Conservation (phyloP, 1,284 basidiomycete species). For the Waitea zeae region DNA sequence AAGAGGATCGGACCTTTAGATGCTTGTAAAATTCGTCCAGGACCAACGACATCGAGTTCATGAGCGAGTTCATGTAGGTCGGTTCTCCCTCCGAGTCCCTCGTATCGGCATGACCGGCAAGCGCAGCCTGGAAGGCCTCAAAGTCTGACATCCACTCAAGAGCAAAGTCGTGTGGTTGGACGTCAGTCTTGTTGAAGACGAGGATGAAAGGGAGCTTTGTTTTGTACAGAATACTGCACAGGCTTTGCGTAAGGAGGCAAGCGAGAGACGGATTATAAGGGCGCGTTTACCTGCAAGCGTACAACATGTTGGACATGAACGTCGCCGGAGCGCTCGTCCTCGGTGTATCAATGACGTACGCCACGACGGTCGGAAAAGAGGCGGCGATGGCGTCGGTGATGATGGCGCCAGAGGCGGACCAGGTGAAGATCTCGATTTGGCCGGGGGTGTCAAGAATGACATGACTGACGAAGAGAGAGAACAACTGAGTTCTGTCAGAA, state of each 20-base stretch:
- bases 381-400: constrained; percentile 97
- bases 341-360: constrained; percentile 96
- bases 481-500: neutral
- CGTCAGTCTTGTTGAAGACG: constrained; percentile 99
- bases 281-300: constrained; percentile 76
- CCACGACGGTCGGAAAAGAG: constrained; percentile 84
- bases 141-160: constrained; percentile 98
- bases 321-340: constrained; percentile 90
- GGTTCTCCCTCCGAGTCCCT: constrained; percentile 78
- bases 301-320: constrained; percentile 99
- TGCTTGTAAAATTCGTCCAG: constrained; percentile 98
- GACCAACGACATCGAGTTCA: constrained; percentile 98
- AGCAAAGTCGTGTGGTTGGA: constrained; percentile 78
- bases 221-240: constrained; percentile 97
- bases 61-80: constrained; percentile 96
- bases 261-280: neutral
- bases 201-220: constrained; percentile 94
- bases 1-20: constrained; percentile 42
- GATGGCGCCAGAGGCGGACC: constrained; percentile 97
- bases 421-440: constrained; percentile 99
- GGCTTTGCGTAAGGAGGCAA: neutral
- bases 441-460: constrained; percentile 95
- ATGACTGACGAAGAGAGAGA: constrained; percentile 34
- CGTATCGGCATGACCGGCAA: constrained; percentile 45
- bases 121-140: constrained; percentile 69